Base-by-base conservation (phyloP, 352 stramenopile species). In the Phytophthora tentaculata region DNA sequence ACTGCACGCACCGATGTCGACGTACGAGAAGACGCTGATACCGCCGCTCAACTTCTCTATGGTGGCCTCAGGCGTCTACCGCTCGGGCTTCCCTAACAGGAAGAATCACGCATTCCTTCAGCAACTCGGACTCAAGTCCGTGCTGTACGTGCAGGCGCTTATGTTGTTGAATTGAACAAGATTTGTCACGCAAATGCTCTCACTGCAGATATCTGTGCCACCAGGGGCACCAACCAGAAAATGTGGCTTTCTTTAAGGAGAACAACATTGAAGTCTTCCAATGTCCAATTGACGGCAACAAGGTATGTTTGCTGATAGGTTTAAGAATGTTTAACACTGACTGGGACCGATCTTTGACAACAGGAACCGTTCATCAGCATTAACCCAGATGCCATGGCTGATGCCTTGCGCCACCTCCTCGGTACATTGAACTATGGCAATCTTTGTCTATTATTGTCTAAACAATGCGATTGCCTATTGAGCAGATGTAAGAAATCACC, bases 11-110 rank as follows among this genome's bases (percentile, higher is more conserved):
- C 5, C 29, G 23, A 92, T 95, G 87, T 91, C 84, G 48, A 83
- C 83, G 56, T 95, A 96, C 71, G 88, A 95, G 72, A 94, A 93
- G 78, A 94, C 84, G 61, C 76, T 95, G 59, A 96, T 96, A 64
- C 86, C 89, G 61, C 90, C 90, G 67, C 83, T 96, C 57, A 97
- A 97, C 71, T 97, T 96, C 70, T 94, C 87, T 48, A 95, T 96
- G 85, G 88, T 97, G 55, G 84, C 88, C 47, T 89, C 83, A 26
- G 90, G 88, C 51, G 87, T 97, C 49, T 97, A 97, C 74, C 84
- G 90, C 61, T 95, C 86, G 0, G 87, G 88, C 4, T 96, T 95
- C 64, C 90, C 90, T 8, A 95, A 96, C 74, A 80, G 79, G 59
- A 96, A 96, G 67, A 96, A 97, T 63, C 84, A 95, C 58, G 75